A percentile compares a stretch with the other conserved stretches of the same genome.
Evolutionary conservation across 2,329 filamentous ascomycete species (phyloP).

Genomic region (Fusarium paranaense): DNA sequence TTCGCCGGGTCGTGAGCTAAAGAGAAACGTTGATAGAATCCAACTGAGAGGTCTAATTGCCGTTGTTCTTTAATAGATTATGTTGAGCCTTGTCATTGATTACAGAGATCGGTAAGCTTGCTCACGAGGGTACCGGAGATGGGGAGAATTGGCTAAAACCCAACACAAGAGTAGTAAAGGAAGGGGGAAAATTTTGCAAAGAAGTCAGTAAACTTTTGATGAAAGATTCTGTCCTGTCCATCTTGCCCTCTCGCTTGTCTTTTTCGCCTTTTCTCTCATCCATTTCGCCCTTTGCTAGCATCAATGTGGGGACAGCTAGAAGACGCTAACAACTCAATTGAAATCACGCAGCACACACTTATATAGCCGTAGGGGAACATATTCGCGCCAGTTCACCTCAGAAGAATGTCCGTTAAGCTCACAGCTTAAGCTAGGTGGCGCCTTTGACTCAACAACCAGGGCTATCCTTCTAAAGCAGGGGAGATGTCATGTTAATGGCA

Average conservation of each 20-base stretch:
- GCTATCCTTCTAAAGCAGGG: too few species aligned
- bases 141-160: not conserved
- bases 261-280: not conserved
- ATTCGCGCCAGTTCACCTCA: too few species aligned
- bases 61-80: not conserved
- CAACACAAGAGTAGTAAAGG: not conserved
- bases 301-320: not conserved
- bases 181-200: not conserved
- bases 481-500: too few species aligned
- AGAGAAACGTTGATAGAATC: not conserved
- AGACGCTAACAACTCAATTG: not conserved
- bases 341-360: too few species aligned
- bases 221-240: not conserved
- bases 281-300: not conserved
- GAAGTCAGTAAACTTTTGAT: not conserved
- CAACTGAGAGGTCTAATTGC: not conserved
- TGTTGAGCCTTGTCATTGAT: not conserved
- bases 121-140: not conserved
- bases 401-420: too few species aligned
- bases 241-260: not conserved
- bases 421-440: too few species aligned
- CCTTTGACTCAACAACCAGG: too few species aligned
- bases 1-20: not conserved
- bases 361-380: too few species aligned
- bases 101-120: not conserved